These are phyloP conservation scores for Forsythia suspensa DNA, from an alignment of 257 asterid species.

Conservation along the genomic window DNA sequence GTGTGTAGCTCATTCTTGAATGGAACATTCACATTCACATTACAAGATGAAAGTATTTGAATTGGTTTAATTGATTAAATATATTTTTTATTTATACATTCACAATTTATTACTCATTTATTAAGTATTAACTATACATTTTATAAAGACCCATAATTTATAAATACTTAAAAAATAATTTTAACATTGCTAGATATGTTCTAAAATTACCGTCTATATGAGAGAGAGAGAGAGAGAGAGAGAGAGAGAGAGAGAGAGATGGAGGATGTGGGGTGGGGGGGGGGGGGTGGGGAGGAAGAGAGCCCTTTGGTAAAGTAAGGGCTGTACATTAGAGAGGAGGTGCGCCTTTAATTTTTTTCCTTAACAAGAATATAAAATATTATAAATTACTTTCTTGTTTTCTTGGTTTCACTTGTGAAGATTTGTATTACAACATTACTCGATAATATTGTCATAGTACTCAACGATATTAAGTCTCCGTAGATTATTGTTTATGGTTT, in stretches of 20 bases:
- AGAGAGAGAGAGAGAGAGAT: neutral
- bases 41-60: neutral
- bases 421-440: neutral
- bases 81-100: too few species aligned
- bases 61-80: too few species aligned
- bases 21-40: neutral
- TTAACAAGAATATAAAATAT: neutral
- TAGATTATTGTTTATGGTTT: too few species aligned
- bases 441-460: neutral
- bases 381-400: neutral
- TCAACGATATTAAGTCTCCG: too few species aligned
- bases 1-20: too few species aligned
- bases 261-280: too few species aligned
- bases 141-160: too few species aligned
- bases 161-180: too few species aligned
- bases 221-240: neutral
- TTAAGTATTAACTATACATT: too few species aligned
- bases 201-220: neutral
- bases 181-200: too few species aligned
- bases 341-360: constrained; percentile 1
- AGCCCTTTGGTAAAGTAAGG: constrained; percentile 11
- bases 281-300: neutral
- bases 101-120: too few species aligned
- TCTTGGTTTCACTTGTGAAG: neutral
- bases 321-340: neutral